A percentile compares a stretch with the other conserved stretches of the same genome.
Conservation (phyloP, 345 rosid species). For the Linum lewisii region DNA sequence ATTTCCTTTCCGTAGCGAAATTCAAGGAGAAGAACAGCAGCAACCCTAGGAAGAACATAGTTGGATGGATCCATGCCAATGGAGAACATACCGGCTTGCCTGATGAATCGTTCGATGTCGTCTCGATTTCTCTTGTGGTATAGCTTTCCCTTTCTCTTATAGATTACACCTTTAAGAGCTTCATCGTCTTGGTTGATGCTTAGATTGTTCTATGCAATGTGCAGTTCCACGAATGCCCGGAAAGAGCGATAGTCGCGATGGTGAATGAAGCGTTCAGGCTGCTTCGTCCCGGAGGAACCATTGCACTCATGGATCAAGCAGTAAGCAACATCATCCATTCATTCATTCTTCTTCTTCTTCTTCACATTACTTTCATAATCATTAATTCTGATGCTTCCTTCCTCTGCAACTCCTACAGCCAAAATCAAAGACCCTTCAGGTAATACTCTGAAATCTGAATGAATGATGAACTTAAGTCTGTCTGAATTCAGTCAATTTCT, state of each 20-base stretch:
- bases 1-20: slow-evolving; percentile 57
- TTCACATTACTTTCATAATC: too few species aligned
- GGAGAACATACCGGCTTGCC: slow-evolving; percentile 61
- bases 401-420: slow-evolving; percentile 30
- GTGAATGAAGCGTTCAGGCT: slow-evolving; percentile 36
- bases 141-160: slow-evolving; percentile 1
- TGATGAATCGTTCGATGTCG: slow-evolving; percentile 40
- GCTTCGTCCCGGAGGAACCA: slow-evolving; percentile 51
- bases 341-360: not conserved
- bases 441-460: too few species aligned
- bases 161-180: not conserved
- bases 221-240: slow-evolving; percentile 63
- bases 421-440: slow-evolving; percentile 56
- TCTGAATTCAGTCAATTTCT: too few species aligned
- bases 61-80: slow-evolving; percentile 47
- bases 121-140: slow-evolving; percentile 46
- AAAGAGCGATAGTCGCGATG: slow-evolving; percentile 35
- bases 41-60: slow-evolving; percentile 26
- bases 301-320: slow-evolving; percentile 43
- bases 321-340: slow-evolving; percentile 17
- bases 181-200: too few species aligned
- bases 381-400: slow-evolving; percentile 4
- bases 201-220: not conserved
- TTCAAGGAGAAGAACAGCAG: slow-evolving; percentile 34
- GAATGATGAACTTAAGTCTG: too few species aligned